A percentile compares a stretch with the other conserved stretches of the same genome.
These are phyloP conservation scores for Tieghemiomyces parasiticus DNA, from an alignment of 192 early-diverging fungal genomes.

Conservation along the genomic window DNA sequence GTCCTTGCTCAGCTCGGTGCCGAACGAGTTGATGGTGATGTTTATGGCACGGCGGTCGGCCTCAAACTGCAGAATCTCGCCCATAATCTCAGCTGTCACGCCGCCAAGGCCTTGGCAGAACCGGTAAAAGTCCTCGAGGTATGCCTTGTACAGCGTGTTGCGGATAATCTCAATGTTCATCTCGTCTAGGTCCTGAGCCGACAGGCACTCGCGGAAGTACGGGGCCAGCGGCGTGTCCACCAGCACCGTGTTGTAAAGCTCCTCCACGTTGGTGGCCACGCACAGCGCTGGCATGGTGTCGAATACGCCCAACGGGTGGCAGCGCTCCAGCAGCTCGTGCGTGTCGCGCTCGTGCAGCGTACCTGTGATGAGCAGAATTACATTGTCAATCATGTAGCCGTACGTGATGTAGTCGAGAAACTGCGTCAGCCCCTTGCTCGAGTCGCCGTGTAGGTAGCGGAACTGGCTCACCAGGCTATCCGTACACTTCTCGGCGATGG, in stretches of 20 bases:
- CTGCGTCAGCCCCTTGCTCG: conserved; percentile 65
- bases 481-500: conserved; percentile 74
- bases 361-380: conserved; percentile 93
- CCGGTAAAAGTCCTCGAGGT: conserved; percentile 92
- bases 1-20: conserved; percentile 93
- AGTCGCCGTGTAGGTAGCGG: conserved; percentile 75
- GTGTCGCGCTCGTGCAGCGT: conserved; percentile 98
- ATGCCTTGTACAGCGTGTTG: conserved; percentile 97
- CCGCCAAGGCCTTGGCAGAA: conserved; percentile 75
- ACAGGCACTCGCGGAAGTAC: conserved; percentile 94
- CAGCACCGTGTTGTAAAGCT: conserved; percentile 91
- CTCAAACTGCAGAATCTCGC: conserved; percentile 89
- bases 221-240: conserved; percentile 96
- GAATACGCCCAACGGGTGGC: conserved; percentile 96
- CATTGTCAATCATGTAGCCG: conserved; percentile 99
- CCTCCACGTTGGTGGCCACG: conserved; percentile 89
- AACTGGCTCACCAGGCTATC: conserved; percentile 88
- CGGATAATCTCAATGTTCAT: conserved; percentile 99
- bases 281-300: conserved; percentile 96
- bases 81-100: conserved; percentile 84
- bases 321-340: conserved; percentile 88
- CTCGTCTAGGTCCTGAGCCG: conserved; percentile 95
- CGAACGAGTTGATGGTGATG: conserved; percentile 98
- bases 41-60: conserved; percentile 96
- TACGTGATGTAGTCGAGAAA: conserved; percentile 95